Percentiles rank a stretch among this genome's conserved stretches.
phyloP scores from a whole-genome alignment of 2,329 filamentous ascomycete species.

The Hypomyces perniciosus region DNA sequence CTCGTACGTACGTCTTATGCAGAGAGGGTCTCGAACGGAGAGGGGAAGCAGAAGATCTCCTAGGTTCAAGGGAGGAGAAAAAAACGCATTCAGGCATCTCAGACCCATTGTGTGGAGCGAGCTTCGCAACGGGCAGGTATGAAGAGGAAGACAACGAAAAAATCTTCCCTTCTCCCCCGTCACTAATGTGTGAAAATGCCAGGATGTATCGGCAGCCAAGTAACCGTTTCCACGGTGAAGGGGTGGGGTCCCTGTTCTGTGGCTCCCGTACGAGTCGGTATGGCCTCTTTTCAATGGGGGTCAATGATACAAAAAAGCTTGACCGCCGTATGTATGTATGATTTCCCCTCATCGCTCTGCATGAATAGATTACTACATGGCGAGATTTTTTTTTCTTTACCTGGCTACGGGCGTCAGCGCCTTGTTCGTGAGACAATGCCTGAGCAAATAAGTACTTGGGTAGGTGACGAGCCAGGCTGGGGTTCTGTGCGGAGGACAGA shows the following conservation, averaged over 20 bases:
- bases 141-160: background rate
- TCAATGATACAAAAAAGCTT: background rate
- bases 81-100: conserved; percentile 5
- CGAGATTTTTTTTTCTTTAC: background rate
- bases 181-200: background rate
- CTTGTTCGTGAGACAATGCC: background rate
- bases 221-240: background rate
- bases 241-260: background rate
- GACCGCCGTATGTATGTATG: background rate
- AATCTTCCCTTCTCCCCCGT: no score
- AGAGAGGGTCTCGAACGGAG: background rate
- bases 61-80: background rate
- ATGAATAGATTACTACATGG: background rate
- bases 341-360: background rate
- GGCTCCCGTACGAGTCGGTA: no score
- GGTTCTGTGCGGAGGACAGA: background rate
- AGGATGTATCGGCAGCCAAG: background rate
- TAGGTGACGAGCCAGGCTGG: conserved; percentile 2
- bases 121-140: background rate
- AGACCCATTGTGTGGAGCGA: background rate
- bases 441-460: background rate
- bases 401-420: background rate
- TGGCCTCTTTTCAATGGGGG: no score
- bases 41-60: background rate
- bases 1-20: background rate